phyloP scores from a whole-genome alignment of 441 rosid species.

The Rhodomyrtus psidioides region DNA sequence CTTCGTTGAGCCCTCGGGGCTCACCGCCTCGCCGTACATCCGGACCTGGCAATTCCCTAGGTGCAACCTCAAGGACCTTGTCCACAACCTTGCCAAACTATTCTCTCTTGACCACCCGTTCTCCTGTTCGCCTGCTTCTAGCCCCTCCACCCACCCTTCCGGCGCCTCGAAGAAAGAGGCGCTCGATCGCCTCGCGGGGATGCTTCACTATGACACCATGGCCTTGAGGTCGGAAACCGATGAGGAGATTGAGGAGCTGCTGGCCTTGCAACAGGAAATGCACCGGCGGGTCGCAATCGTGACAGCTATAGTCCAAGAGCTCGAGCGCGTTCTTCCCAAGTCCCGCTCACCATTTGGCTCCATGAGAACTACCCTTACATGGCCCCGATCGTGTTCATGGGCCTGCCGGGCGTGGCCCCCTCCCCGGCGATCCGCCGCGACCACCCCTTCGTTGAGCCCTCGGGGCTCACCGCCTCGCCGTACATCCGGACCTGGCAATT shows the following conservation, averaged over 20 bases:
- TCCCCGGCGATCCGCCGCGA: conserved; percentile 11
- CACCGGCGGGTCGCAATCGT: conserved; percentile 2
- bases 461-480: conserved; percentile 30
- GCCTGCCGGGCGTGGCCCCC: conserved; percentile 1
- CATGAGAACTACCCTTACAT: conserved; percentile 45
- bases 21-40: conserved; percentile 26
- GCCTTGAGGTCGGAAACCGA: conserved; percentile 11
- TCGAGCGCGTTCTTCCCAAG: conserved; percentile 28
- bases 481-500: conserved; percentile 39
- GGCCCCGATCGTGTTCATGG: conserved; percentile 40
- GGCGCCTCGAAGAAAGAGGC: conserved; percentile 56
- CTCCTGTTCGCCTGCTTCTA: too few relatives aligned
- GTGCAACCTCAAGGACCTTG: conserved; percentile 29
- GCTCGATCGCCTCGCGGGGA: conserved; percentile 40
- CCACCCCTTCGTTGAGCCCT: conserved; percentile 44
- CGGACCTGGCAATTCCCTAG: conserved; percentile 39
- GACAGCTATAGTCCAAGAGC: conserved; percentile 8
- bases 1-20: conserved; percentile 41
- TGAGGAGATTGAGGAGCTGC: conserved; percentile 31
- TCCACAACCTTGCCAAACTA: too few relatives aligned
- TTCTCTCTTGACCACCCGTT: too few relatives aligned
- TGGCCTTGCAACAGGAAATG: conserved; percentile 23
- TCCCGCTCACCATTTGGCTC: conserved; percentile 47
- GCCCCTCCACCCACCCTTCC: too few relatives aligned
- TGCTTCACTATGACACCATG: conserved; percentile 33